These are phyloP conservation scores for Vaccinium myrtillus DNA, from an alignment of 148 eudicot genomes.

Conservation along the genomic window DNA sequence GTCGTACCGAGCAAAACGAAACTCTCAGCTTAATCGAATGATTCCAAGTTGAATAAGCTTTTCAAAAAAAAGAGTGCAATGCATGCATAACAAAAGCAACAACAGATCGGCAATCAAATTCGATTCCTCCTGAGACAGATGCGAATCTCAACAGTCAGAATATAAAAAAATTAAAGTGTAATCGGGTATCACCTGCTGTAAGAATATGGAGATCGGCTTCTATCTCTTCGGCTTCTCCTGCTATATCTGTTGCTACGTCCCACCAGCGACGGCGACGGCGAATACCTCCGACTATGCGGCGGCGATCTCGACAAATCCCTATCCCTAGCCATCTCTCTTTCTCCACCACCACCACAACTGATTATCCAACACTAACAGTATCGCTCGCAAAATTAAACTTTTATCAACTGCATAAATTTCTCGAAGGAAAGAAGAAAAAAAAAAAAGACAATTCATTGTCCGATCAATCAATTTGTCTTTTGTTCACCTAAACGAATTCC, in stretches of 20 bases:
- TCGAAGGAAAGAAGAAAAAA: too few species aligned
- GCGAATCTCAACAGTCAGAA: not conserved
- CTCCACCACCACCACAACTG: not conserved
- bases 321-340: constrained; percentile 54
- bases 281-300: constrained; percentile 41
- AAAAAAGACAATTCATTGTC: not conserved
- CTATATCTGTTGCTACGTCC: constrained; percentile 34
- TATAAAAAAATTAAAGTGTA: not conserved
- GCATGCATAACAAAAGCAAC: not conserved
- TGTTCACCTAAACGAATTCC: not conserved
- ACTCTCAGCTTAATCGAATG: not conserved
- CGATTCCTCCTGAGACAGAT: not conserved
- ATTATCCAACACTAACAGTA: constrained; percentile 2
- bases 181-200: constrained; percentile 67
- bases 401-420: not conserved
- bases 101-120: not conserved
- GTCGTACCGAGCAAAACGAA: not conserved
- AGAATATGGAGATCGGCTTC: constrained; percentile 78
- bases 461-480: not conserved
- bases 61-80: not conserved
- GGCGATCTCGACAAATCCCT: constrained; percentile 76
- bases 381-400: not conserved
- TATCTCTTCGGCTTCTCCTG: constrained; percentile 63
- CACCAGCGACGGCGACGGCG: constrained; percentile 53
- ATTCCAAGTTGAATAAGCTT: not conserved